phyloP scores from a whole-genome alignment of 2,329 filamentous ascomycete species.

The Aureobasidium mangrovei region DNA sequence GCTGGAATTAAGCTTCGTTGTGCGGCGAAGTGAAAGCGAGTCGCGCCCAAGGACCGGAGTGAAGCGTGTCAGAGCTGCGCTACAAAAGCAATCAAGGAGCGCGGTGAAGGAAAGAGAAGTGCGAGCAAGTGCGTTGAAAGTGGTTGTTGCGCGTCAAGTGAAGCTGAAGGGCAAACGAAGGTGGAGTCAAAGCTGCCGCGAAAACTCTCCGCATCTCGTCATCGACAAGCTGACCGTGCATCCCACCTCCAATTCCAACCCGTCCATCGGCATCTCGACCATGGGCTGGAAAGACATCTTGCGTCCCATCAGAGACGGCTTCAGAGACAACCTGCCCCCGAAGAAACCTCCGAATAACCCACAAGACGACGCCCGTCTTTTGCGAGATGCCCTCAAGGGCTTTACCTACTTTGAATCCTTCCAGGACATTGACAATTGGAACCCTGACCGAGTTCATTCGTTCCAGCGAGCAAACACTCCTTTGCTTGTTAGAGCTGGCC shows the following conservation, averaged over 20 bases:
- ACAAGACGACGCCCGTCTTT: conserved; percentile 11
- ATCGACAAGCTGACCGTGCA: not conserved
- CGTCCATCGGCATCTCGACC: not conserved
- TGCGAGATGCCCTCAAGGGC: conserved; percentile 29
- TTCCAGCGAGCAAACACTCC: conserved; percentile 33
- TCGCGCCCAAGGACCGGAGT: not conserved
- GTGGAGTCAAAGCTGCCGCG: not conserved
- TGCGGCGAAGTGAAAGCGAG: conserved; percentile 1
- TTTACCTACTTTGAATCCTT: conserved; percentile 36
- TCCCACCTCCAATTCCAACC: too few relatives aligned
- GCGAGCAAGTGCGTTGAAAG: not conserved
- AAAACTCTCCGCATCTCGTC: not conserved
- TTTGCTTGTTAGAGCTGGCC: conserved; percentile 21
- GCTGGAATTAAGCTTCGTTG: not conserved
- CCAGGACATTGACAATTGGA: conserved; percentile 30
- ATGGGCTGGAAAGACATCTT: conserved; percentile 32
- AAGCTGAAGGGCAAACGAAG: not conserved
- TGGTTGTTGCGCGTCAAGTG: not conserved
- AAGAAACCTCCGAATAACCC: conserved; percentile 10
- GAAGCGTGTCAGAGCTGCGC: not conserved
- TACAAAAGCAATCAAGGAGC: not conserved
- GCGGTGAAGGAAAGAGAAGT: not conserved
- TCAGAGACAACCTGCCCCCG: conserved; percentile 24
- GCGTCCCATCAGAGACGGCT: conserved; percentile 31
- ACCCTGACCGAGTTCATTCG: conserved; percentile 24